Evolutionary conservation across 75 land plant genomes (phyloP).

Genomic region (Ceratopteris richardii): DNA sequence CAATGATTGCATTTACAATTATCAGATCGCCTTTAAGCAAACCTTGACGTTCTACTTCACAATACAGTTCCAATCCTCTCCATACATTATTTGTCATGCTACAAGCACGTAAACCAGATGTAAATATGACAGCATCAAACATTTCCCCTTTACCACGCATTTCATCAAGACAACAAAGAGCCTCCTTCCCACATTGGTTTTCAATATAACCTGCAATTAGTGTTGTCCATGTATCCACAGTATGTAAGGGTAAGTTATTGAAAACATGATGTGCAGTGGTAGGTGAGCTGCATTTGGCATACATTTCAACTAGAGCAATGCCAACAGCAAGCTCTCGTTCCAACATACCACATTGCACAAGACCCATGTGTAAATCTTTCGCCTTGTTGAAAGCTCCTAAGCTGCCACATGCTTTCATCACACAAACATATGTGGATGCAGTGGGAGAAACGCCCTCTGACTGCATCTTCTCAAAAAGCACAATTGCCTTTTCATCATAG

Average conservation of each 20-base stretch:
- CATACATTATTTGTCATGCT: too few relatives aligned
- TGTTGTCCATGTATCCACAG: neutral
- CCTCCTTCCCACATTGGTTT: neutral
- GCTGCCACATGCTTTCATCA: constrained; percentile 8
- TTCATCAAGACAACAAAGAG: too few relatives aligned
- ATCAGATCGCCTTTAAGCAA: constrained; percentile 9
- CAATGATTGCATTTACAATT: constrained; percentile 23
- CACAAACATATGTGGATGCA: constrained; percentile 14
- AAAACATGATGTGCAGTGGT: neutral
- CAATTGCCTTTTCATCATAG: constrained; percentile 4
- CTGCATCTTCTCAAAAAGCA: constrained; percentile 15
- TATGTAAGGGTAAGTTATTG: neutral
- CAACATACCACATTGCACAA: neutral
- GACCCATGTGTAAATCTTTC: neutral
- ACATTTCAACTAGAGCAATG: constrained; percentile 50
- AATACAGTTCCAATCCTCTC: too few relatives aligned
- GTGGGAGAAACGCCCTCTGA: constrained; percentile 9
- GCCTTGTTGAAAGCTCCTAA: constrained; percentile 3
- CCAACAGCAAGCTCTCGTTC: constrained; percentile 27
- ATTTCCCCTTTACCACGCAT: too few relatives aligned
- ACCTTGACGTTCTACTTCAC: neutral
- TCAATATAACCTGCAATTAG: constrained; percentile 2
- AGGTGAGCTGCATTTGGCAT: constrained; percentile 48
- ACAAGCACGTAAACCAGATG: too few relatives aligned
- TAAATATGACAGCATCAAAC: too few relatives aligned